phyloP scores from a whole-genome alignment of 2,329 filamentous ascomycete species.

The Basipetospora chlamydospora region DNA sequence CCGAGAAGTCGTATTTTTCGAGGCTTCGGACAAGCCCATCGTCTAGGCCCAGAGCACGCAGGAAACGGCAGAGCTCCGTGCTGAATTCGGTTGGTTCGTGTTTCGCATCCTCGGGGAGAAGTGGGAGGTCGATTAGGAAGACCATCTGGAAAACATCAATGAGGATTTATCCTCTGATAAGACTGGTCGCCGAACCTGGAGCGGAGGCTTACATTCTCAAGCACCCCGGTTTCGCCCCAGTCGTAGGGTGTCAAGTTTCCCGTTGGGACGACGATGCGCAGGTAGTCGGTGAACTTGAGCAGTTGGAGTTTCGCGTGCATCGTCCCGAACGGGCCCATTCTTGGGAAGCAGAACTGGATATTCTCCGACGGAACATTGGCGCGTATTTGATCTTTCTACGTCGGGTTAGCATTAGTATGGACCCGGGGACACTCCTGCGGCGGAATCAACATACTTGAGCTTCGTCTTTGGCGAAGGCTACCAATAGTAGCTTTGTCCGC shows the following conservation, averaged over 20 bases:
- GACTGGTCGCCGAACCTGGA: not conserved
- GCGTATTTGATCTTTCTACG: constrained; percentile 33
- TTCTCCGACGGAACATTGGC: constrained; percentile 32
- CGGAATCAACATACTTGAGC: constrained; percentile 37
- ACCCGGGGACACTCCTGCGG: no score
- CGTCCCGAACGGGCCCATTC: constrained; percentile 56
- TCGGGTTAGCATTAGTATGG: no score
- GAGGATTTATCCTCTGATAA: no score
- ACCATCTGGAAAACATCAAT: constrained; percentile 40
- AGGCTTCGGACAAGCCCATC: constrained; percentile 53
- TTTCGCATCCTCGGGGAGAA: constrained; percentile 14
- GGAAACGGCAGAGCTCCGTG: constrained; percentile 55
- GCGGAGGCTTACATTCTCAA: constrained; percentile 58
- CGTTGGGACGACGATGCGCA: constrained; percentile 73
- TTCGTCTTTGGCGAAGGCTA: constrained; percentile 39
- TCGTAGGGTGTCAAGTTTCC: constrained; percentile 78
- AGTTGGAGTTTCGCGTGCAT: constrained; percentile 96
- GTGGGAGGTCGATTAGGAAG: constrained; percentile 85
- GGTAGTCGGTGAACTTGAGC: constrained; percentile 57
- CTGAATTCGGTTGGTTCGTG: constrained; percentile 38
- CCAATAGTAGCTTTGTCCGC: constrained; percentile 47
- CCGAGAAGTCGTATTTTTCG: constrained; percentile 65
- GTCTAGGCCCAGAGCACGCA: constrained; percentile 51
- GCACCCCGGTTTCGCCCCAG: constrained; percentile 71
- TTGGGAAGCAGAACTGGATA: constrained; percentile 66